Evolutionary conservation across 176 grass and related monocot species (phyloP).

Genomic region (Elymus sibiricus): DNA sequence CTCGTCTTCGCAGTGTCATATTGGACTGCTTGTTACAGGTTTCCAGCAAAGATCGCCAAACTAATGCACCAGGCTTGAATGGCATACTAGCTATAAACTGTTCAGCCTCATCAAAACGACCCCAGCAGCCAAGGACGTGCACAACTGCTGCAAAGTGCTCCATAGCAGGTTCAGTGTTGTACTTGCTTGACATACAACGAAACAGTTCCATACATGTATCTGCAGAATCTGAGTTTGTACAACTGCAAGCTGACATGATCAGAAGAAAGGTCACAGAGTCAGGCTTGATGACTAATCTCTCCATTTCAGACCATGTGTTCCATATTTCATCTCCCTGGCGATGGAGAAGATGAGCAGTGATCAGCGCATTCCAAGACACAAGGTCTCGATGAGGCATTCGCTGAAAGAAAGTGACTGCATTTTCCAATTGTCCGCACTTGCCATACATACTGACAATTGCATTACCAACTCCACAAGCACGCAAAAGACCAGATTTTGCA

Average conservation of each 20-base stretch:
- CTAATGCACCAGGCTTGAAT: constrained; percentile 38
- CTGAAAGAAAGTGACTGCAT: constrained; percentile 39
- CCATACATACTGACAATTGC: constrained; percentile 60
- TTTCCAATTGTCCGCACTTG: constrained; percentile 53
- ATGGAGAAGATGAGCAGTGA: constrained; percentile 53
- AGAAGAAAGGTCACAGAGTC: constrained; percentile 65
- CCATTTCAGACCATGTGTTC: constrained; percentile 51
- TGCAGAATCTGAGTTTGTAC: constrained; percentile 51
- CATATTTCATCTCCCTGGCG: constrained; percentile 45
- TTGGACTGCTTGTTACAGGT: constrained; percentile 44
- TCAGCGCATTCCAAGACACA: constrained; percentile 65
- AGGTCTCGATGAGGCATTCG: constrained; percentile 45
- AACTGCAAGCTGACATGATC: constrained; percentile 50
- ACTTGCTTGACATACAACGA: constrained; percentile 36
- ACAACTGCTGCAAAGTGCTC: constrained; percentile 55
- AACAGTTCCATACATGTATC: constrained; percentile 41
- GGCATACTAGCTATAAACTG: constrained; percentile 49
- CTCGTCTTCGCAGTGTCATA: constrained; percentile 23
- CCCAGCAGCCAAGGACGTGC: constrained; percentile 55
- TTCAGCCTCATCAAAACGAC: constrained; percentile 54
- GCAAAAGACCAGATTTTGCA: constrained; percentile 46
- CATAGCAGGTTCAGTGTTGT: constrained; percentile 32
- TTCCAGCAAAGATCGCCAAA: constrained; percentile 73
- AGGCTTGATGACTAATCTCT: constrained; percentile 35
- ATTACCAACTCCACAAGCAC: constrained; percentile 45